Evolutionary conservation across 2,329 filamentous ascomycete genomes (phyloP), one percentile per base, ranked within the genome.

Genomic region (Colletotrichum simmondsii): DNA sequence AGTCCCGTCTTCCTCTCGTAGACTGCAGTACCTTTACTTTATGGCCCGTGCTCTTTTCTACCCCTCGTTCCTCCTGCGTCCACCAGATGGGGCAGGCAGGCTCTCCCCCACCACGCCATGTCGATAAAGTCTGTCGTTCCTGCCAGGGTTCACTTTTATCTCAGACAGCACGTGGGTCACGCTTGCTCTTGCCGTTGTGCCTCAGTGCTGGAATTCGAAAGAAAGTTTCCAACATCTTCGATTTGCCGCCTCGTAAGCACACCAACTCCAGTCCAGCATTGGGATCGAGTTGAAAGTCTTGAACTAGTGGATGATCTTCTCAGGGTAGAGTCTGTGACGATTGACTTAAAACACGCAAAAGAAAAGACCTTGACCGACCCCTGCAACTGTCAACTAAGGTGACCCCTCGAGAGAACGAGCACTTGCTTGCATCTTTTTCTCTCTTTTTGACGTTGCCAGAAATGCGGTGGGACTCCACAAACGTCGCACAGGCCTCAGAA

Each of bases 111-210:
- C 57, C 32, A 60, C 16, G 54, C 24, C 54, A 26, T 66, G 59
- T 64, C 66, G 60, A 69, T 52, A 69, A 64, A 64, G 42, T 30
- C 65, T 56, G 61, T 26, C 30, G 56, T 35, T 30, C 57, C 26
- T 62, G 49, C 66, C 66, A 64, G 52, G 53, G 61, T 66, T 70
- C 42, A 54, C 30, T 60, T 65, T 35, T 54, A 66, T 66, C 54
- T 66, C 37, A 60, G 22, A 70, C 42, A 66, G 61, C 60, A 63
- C 60, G 42, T 59, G 46, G 53, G 62, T n/a, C 24, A 35, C 22
- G 53, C 62, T 57, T 66, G 54, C 62, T 59, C 22, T 53, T 69
- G 22, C 67, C 37, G 28, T 37, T 37, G 46, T 42, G 66, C 28
- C 30, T 22, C 65, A 63, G 35, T 22, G 28, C 35, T 54, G 62